Percentiles rank a stretch among this genome's conserved stretches.
Conservation (phyloP, 1,284 basidiomycete genomes). For the Apiotrichum brassicae region DNA sequence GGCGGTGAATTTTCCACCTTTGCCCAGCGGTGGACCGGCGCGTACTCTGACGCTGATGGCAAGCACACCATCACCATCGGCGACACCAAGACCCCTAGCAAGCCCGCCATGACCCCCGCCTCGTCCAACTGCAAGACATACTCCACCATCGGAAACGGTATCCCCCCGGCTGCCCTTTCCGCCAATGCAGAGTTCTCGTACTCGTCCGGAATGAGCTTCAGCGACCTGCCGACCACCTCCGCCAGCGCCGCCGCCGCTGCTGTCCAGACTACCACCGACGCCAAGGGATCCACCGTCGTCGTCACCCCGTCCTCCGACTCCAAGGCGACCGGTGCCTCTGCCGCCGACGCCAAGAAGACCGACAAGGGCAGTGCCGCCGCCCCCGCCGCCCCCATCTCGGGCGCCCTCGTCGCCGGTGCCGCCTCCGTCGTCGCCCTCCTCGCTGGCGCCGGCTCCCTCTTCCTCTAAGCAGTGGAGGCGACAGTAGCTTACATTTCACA, state of each 20-base stretch:
- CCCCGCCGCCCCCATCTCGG: conserved; percentile 20
- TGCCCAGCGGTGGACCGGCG: conserved; percentile 47
- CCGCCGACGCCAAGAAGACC: conserved; percentile 5
- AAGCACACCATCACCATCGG: conserved; percentile 39
- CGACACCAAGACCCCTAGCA: conserved; percentile 40
- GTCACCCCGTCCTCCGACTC: conserved; percentile 1
- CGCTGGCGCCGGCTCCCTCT: too few species aligned
- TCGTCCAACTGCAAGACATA: conserved; percentile 46
- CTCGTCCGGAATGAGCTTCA: conserved; percentile 7
- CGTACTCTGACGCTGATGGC: conserved; percentile 29
- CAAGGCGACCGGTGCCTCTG: neutral
- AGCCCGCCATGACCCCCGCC: conserved; percentile 40
- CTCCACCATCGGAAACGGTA: conserved; percentile 39
- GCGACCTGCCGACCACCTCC: neutral
- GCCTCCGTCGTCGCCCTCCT: conserved; percentile 25
- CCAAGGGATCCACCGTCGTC: conserved; percentile 19
- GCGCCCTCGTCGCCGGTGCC: conserved; percentile 33
- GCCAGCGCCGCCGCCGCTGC: neutral
- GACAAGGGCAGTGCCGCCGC: conserved; percentile 19
- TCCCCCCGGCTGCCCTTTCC: conserved; percentile 20
- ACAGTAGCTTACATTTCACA: too few species aligned
- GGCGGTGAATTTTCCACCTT: conserved; percentile 46
- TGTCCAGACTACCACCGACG: conserved; percentile 2
- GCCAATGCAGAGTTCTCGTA: conserved; percentile 16
- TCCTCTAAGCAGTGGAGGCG: too few species aligned